Percentiles rank a stretch among this genome's conserved stretches.
Conservation (phyloP, 2,329 filamentous ascomycete species). For the Chaetomiaceae sp. region DNA sequence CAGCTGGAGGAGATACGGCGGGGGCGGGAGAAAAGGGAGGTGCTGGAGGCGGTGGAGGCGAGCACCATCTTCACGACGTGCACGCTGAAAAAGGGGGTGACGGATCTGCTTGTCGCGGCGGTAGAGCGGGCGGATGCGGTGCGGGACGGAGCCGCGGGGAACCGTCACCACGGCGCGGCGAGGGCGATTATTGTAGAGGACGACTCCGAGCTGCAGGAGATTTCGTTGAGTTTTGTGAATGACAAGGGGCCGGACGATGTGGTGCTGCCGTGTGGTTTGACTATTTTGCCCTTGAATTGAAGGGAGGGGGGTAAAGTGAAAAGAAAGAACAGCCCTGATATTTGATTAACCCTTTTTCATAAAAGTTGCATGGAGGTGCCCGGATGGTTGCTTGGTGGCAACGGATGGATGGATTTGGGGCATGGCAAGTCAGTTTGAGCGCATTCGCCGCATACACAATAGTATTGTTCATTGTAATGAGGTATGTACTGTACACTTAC, state of each 20-base stretch:
- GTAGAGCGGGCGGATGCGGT: conserved; percentile 18
- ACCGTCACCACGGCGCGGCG: not conserved
- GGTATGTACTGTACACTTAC: too few relatives aligned
- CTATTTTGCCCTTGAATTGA: conserved; percentile 25
- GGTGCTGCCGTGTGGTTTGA: conserved; percentile 26
- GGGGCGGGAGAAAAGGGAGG: conserved; percentile 8
- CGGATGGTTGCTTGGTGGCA: too few relatives aligned
- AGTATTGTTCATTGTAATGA: too few relatives aligned
- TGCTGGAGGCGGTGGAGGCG: conserved; percentile 23
- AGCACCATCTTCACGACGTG: conserved; percentile 24
- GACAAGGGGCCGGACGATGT: conserved; percentile 22
- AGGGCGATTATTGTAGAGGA: conserved; percentile 17
- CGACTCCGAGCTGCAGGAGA: conserved; percentile 24
- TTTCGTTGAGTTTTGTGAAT: conserved; percentile 26
- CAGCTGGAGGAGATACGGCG: conserved; percentile 15
- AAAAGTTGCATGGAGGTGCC: too few relatives aligned
- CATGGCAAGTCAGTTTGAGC: too few relatives aligned
- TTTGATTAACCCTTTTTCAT: too few relatives aligned
- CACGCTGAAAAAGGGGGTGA: conserved; percentile 14
- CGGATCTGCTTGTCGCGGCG: conserved; percentile 23
- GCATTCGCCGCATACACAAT: too few relatives aligned
- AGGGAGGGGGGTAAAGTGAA: not conserved
- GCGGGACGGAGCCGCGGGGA: not conserved
- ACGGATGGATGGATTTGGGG: too few relatives aligned
- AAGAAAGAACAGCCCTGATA: too few relatives aligned